phyloP scores from a whole-genome alignment of 1,284 basidiomycete genomes.

The Tilletia setariae region DNA sequence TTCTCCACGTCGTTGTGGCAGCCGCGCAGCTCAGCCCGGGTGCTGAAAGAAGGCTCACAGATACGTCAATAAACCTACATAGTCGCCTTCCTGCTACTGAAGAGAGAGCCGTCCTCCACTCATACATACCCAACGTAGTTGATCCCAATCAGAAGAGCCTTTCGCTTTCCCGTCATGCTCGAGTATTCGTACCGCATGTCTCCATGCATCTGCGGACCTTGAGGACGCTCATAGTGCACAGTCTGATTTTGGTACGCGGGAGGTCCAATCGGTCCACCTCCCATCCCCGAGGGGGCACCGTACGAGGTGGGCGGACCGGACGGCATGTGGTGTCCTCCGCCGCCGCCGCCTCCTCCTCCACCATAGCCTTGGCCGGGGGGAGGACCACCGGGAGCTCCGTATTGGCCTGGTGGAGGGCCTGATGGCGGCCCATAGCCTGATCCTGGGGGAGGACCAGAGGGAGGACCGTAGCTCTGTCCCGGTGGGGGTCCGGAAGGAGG shows the following conservation, averaged over 20 bases:
- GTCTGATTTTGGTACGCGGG: constrained; percentile 38
- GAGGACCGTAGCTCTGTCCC: constrained; percentile 26
- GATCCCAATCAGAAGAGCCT: constrained; percentile 53
- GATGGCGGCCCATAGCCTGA: constrained; percentile 25
- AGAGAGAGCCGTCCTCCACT: neutral
- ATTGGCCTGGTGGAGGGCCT: constrained; percentile 26
- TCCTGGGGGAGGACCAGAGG: constrained; percentile 18
- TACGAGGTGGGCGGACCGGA: neutral
- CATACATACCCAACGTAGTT: constrained; percentile 43
- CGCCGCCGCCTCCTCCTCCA: constrained; percentile 33
- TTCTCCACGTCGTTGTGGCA: constrained; percentile 54
- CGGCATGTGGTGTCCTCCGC: neutral
- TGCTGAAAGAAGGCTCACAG: constrained; percentile 15
- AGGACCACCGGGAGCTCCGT: constrained; percentile 19
- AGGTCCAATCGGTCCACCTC: constrained; percentile 35
- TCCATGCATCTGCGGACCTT: constrained; percentile 42
- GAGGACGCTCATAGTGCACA: constrained; percentile 39
- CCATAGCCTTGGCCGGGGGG: constrained; percentile 27
- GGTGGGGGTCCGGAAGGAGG: constrained; percentile 26
- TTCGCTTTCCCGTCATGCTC: constrained; percentile 50
- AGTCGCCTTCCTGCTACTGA: neutral
- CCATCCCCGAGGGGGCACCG: constrained; percentile 5
- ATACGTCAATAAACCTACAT: neutral
- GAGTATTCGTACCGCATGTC: constrained; percentile 49
- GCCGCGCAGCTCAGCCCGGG: constrained; percentile 44